These are phyloP conservation scores for Pyricularia sp. DNA, from an alignment of 2,329 filamentous ascomycete species.

Conservation along the genomic window DNA sequence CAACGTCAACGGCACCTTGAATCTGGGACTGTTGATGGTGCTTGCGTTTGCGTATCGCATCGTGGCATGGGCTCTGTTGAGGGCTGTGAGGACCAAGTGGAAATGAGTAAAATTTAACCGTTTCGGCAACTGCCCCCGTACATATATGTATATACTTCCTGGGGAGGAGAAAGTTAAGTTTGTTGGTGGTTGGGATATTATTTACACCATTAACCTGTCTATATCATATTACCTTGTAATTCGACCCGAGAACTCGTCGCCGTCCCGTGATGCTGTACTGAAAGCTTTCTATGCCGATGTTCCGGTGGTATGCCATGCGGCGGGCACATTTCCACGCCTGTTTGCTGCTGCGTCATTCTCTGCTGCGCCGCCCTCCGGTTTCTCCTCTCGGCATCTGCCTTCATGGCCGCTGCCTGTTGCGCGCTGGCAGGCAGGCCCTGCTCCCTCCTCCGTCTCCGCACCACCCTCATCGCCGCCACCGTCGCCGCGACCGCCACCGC, in stretches of 20 bases:
- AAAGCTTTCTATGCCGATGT: background rate
- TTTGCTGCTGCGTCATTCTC: background rate
- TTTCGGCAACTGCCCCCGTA: background rate
- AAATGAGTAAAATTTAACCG: background rate
- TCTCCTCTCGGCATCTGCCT: background rate
- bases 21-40: conserved; percentile 53
- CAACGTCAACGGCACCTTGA: conserved; percentile 49
- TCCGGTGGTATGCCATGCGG: background rate
- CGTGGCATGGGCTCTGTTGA: conserved; percentile 50
- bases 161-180: background rate
- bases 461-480: background rate
- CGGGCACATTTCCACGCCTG: background rate
- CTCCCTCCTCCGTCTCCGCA: background rate
- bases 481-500: background rate
- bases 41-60: conserved; percentile 57
- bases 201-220: background rate
- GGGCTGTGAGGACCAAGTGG: conserved; percentile 15
- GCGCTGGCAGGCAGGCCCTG: background rate
- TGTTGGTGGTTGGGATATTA: background rate
- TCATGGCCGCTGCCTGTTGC: background rate
- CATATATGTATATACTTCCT: background rate
- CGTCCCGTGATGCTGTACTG: background rate
- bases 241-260: background rate
- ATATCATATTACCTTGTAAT: background rate
- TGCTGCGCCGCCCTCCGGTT: background rate